phyloP scores from a whole-genome alignment of 2,329 filamentous ascomycete species.

The Penicillium freii region DNA sequence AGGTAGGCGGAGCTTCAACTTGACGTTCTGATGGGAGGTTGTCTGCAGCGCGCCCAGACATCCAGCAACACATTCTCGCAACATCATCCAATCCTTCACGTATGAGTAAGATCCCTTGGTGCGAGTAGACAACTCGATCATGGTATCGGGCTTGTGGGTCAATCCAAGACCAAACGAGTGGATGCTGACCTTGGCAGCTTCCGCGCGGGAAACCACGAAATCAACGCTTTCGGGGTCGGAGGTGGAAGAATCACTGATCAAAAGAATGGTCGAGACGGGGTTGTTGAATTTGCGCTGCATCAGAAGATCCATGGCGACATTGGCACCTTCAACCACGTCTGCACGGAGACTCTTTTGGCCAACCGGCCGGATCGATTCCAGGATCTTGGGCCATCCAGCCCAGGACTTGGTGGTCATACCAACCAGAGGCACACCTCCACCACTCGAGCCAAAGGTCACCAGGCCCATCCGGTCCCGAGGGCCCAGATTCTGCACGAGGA shows the following conservation, averaged over 20 bases:
- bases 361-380: slow-evolving; percentile 85
- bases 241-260: slow-evolving; percentile 96
- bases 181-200: slow-evolving; percentile 95
- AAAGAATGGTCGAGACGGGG: slow-evolving; percentile 87
- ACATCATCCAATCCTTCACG: slow-evolving; percentile 99
- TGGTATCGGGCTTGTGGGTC: slow-evolving; percentile 97
- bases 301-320: slow-evolving; percentile 95
- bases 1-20: slow-evolving; percentile 86
- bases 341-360: slow-evolving; percentile 95
- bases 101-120: slow-evolving; percentile 98
- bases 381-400: slow-evolving; percentile 83
- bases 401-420: slow-evolving; percentile 96
- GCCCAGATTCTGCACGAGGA: slow-evolving; percentile 84
- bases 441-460: slow-evolving; percentile 93
- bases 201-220: slow-evolving; percentile 93
- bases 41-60: slow-evolving; percentile 90
- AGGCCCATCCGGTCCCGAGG: slow-evolving; percentile 95
- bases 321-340: slow-evolving; percentile 95
- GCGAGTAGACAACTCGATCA: slow-evolving; percentile 93
- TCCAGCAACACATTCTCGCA: slow-evolving; percentile 90
- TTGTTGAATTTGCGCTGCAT: slow-evolving; percentile 98
- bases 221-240: slow-evolving; percentile 94
- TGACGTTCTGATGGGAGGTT: slow-evolving; percentile 96
- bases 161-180: slow-evolving; percentile 95
- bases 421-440: slow-evolving; percentile 90